phyloP scores from a whole-genome alignment of 2,329 filamentous ascomycete species.

The Apiospora pterosperma region DNA sequence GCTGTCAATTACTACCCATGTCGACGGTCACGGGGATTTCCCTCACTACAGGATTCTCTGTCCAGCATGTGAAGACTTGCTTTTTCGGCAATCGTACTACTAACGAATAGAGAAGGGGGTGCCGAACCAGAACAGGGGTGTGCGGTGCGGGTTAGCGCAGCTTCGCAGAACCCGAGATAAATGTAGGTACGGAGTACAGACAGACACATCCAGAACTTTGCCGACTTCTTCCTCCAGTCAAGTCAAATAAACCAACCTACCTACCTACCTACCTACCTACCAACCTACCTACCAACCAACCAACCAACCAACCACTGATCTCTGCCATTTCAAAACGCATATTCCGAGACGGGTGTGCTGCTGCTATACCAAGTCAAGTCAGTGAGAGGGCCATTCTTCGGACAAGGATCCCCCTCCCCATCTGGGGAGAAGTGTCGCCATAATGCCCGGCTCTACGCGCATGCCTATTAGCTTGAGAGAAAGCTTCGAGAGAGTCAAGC shows the following conservation, averaged over 20 bases:
- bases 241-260: neutral
- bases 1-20: neutral
- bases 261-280: too few species aligned
- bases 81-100: neutral
- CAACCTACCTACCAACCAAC: too few species aligned
- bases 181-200: too few species aligned
- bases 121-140: neutral
- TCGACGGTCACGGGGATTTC: neutral
- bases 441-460: slow-evolving; percentile 64
- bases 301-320: too few species aligned
- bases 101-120: too few species aligned
- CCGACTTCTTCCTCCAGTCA: neutral
- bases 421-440: slow-evolving; percentile 12
- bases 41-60: neutral
- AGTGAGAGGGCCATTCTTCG: neutral
- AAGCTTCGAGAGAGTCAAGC: slow-evolving; percentile 59
- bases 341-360: too few species aligned
- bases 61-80: neutral
- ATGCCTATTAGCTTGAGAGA: slow-evolving; percentile 70
- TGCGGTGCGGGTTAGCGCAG: neutral
- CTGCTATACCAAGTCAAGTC: neutral
- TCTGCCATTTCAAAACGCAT: neutral
- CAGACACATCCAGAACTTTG: neutral
- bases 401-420: neutral
- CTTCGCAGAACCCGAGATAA: neutral